Evolutionary conservation across 768 basidiomycete genomes (phyloP).

Genomic region (Tylopilus plumbeoviolaceoides): DNA sequence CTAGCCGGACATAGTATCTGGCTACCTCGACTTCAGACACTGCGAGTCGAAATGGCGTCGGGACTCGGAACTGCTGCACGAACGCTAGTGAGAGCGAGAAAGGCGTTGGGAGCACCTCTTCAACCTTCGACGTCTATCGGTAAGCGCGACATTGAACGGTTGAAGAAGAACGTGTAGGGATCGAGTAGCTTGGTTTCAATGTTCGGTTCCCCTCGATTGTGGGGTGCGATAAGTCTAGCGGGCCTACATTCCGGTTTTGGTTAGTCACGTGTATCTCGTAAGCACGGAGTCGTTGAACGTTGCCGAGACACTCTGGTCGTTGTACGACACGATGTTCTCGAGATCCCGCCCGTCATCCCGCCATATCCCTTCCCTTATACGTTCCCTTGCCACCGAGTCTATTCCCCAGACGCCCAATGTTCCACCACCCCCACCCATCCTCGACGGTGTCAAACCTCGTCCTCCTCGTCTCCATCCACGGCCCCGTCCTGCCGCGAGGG

Average conservation of each 20-base stretch:
- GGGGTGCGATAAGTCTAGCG: too few species aligned
- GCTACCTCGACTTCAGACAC: too few species aligned
- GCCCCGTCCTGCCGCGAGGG: conserved; percentile 33
- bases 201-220: too few species aligned
- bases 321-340: conserved; percentile 23
- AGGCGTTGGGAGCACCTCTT: too few species aligned
- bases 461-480: conserved; percentile 40
- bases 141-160: too few species aligned
- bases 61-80: too few species aligned
- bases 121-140: too few species aligned
- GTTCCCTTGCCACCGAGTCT: conserved; percentile 27
- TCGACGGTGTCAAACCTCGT: conserved; percentile 28
- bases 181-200: too few species aligned
- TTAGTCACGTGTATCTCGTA: neutral
- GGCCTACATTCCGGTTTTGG: neutral
- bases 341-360: conserved; percentile 11
- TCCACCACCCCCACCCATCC: conserved; percentile 29
- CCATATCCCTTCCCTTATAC: conserved; percentile 16
- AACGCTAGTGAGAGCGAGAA: too few species aligned
- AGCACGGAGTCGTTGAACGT: neutral
- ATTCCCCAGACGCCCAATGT: conserved; percentile 24
- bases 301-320: conserved; percentile 7
- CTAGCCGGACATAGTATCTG: too few species aligned
- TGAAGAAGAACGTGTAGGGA: too few species aligned
- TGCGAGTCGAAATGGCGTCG: too few species aligned